Evolutionary conservation across 495 filamentous ascomycete species (phyloP).

Genomic region (Penicillium paradoxum): DNA sequence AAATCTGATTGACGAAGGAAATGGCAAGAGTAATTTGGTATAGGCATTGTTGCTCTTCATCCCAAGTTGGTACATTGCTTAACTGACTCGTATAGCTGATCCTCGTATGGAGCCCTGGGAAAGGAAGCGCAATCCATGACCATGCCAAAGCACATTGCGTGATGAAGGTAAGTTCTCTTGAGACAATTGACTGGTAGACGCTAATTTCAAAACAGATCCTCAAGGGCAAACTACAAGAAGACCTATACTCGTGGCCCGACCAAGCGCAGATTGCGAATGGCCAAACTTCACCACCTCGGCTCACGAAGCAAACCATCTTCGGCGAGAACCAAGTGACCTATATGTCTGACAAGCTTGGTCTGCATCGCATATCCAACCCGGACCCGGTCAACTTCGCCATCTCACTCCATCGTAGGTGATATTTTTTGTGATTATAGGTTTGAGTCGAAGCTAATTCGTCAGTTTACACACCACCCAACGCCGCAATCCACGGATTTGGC

Average conservation of each 20-base stretch:
- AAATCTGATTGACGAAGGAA: constrained; percentile 85
- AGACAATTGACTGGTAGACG: too few relatives aligned
- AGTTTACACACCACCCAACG: constrained; percentile 92
- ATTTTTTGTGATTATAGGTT: background rate
- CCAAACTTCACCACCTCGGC: constrained; percentile 43
- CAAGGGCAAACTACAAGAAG: constrained; percentile 71
- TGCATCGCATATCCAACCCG: constrained; percentile 77
- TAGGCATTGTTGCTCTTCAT: constrained; percentile 14
- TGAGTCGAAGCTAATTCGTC: constrained; percentile 3
- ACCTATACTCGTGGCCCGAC: constrained; percentile 70
- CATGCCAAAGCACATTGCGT: constrained; percentile 79
- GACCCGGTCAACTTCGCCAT: constrained; percentile 68
- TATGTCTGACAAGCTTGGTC: constrained; percentile 78
- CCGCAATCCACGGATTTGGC: constrained; percentile 66
- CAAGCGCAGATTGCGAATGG: constrained; percentile 39
- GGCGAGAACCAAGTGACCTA: constrained; percentile 67
- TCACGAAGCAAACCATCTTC: constrained; percentile 44
- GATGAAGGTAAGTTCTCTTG: constrained; percentile 46
- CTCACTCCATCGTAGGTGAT: constrained; percentile 74
- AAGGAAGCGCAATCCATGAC: constrained; percentile 80
- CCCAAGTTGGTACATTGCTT: background rate
- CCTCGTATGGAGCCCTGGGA: constrained; percentile 90
- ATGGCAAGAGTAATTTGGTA: constrained; percentile 87
- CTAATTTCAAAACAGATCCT: constrained; percentile 49
- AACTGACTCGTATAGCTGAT: constrained; percentile 52